Conservation (phyloP, 129 eudicot species). For the Gnaphalium uliginosum region DNA sequence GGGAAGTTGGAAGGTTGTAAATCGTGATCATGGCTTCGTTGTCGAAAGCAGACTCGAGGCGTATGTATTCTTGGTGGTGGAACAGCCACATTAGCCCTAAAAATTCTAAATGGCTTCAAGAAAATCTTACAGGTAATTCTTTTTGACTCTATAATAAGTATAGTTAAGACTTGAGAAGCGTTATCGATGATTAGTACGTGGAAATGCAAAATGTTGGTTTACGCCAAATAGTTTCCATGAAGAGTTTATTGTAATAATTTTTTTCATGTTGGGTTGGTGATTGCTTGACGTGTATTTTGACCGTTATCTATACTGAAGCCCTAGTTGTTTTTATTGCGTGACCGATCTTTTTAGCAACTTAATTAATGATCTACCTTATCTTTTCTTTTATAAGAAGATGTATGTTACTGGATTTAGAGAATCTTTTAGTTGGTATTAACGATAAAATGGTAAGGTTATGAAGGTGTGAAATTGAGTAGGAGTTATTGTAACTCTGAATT, state of each 20-base stretch:
- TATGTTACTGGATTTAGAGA: constrained; percentile 5
- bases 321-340: not conserved
- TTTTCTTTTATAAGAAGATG: not conserved
- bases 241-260: not conserved
- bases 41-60: constrained; percentile 48
- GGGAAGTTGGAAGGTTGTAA: constrained; percentile 26
- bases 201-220: not conserved
- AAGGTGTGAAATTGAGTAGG: constrained; percentile 1
- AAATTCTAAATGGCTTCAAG: constrained; percentile 95
- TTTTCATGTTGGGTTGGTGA: not conserved
- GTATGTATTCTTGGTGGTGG: constrained; percentile 99
- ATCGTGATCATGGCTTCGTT: constrained; percentile 50
- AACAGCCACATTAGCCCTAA: constrained; percentile 96
- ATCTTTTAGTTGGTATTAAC: not conserved
- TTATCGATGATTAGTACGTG: not conserved
- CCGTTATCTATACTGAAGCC: not conserved
- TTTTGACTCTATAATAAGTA: constrained; percentile 1
- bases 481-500: constrained; percentile 2
- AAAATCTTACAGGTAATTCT: constrained; percentile 78
- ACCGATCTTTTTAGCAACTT: not conserved
- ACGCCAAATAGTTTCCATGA: not conserved
- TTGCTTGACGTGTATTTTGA: not conserved
- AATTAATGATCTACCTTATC: constrained; percentile 3
- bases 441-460: not conserved
- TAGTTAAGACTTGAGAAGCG: not conserved